phyloP scores from a whole-genome alignment of 176 grass and related monocot species.

The Carex littledalei region DNA sequence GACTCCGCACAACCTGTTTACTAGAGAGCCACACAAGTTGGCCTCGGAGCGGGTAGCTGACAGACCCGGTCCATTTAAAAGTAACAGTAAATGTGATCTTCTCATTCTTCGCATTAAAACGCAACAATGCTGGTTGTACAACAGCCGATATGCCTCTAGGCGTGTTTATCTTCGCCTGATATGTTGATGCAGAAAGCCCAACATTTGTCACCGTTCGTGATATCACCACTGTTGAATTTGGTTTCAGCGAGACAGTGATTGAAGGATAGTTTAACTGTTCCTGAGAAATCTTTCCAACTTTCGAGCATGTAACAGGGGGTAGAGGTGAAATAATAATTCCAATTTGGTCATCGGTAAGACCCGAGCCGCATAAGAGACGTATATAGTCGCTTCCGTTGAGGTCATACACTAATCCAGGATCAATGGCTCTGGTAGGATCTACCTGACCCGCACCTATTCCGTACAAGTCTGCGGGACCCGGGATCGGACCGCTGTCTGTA shows the following conservation, averaged over 20 bases:
- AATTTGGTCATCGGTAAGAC: not conserved
- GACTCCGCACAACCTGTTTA: constrained; percentile 20
- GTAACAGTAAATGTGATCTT: constrained; percentile 24
- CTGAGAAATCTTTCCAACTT: constrained; percentile 9
- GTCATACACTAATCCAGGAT: constrained; percentile 33
- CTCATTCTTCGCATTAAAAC: constrained; percentile 14
- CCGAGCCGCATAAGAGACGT: constrained; percentile 9
- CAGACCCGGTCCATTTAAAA: constrained; percentile 11
- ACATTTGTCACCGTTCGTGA: constrained; percentile 32
- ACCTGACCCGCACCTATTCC: constrained; percentile 32
- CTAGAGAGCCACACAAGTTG: constrained; percentile 23
- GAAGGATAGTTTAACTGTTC: constrained; percentile 34
- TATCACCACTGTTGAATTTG: not conserved
- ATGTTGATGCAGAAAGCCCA: not conserved
- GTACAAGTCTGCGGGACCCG: constrained; percentile 9
- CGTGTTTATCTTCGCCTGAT: not conserved
- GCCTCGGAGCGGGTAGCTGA: not conserved
- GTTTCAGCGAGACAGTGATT: not conserved
- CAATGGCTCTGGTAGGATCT: constrained; percentile 18
- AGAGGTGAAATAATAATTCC: not conserved
- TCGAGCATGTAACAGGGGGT: constrained; percentile 1
- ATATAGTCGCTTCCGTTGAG: constrained; percentile 7
- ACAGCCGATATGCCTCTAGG: not conserved
- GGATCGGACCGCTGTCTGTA: not conserved
- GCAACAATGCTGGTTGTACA: constrained; percentile 3